Conservation (phyloP, 2,329 filamentous ascomycete genomes). For the Hymenoscyphus salicellus region DNA sequence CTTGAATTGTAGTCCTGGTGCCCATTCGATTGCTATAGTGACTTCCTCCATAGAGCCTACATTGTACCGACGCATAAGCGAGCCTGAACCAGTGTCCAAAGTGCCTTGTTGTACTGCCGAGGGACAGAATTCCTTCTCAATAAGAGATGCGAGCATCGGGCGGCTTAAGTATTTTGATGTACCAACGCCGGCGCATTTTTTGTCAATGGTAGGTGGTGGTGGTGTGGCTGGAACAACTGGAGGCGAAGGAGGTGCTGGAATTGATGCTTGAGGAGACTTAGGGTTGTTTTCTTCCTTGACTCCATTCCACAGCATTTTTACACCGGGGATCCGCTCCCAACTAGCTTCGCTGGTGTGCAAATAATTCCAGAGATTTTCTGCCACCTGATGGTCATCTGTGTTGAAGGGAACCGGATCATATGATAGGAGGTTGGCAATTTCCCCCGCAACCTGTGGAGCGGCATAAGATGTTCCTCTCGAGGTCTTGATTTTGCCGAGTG, state of each 20-base stretch:
- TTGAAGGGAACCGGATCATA: slow-evolving; percentile 3
- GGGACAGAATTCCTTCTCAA: neutral
- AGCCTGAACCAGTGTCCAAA: neutral
- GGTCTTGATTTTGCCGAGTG: neutral
- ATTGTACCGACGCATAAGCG: neutral
- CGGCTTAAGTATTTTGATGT: neutral
- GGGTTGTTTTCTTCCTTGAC: neutral
- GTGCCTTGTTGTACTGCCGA: neutral
- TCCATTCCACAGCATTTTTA: neutral
- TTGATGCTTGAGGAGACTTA: neutral
- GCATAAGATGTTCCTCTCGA: neutral
- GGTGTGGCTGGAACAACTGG: neutral
- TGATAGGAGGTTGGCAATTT: neutral
- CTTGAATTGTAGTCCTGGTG: neutral
- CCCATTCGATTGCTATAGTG: neutral
- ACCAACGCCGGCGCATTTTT: neutral
- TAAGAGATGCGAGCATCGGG: neutral
- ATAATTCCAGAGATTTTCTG: neutral
- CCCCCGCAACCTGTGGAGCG: neutral
- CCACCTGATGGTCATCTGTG: neutral
- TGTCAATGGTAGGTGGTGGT: neutral
- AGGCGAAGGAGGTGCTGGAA: neutral
- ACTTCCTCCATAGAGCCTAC: neutral
- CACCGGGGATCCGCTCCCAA: neutral
- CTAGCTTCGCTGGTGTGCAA: neutral